Base-by-base conservation (phyloP, 106 monocot genomes). In the Acorus calamus region DNA sequence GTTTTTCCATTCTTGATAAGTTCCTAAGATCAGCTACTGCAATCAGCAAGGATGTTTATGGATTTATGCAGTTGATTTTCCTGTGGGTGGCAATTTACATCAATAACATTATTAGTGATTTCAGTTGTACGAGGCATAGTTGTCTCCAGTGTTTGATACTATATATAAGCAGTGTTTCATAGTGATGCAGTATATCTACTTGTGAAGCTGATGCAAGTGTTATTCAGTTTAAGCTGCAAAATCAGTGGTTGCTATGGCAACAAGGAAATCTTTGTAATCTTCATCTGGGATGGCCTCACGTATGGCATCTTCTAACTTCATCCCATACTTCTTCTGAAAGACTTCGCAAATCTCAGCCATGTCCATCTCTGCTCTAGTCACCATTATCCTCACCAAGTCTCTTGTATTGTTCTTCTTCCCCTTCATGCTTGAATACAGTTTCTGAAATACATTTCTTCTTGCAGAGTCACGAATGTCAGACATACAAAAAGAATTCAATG, bases 251-350 rank as follows among this genome's bases (percentile, higher is more conserved):
- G 68, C 50, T 49, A 80, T 49, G 67, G 80, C 57, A 47, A 77
- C 58, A 64, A 84, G 73, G 59, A 84, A 74, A 7, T 80, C 76
- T 60, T 60, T 73, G 58, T 69, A 74, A 52, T 70, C 84, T 52
- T 50, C 56, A 52, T 51, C 65, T 8, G 56, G 69, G n/a, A 84
- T 42, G 12, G 50, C 57, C 55, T 71, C 66, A 9, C 47, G 49
- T 12, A 84, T 80, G 57, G 70, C 76, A 42, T 76, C 73, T 28
- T 62, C 49, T 4, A 84, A 6, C 54, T 77, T 74, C 13, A 53
- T 70, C 50, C 73, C 66, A 55, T 74, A 74, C 14, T 42, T 80
- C 9, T 61, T 66, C 47, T 65, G 55, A 50, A 77, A 84, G n/a
- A 59, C 71, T 50, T 44, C 44, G 48, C 56, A 71, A 11, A 84